These are phyloP conservation scores for Phlyctochytrium arcticum DNA, from an alignment of 192 early-diverging fungal species.

Conservation along the genomic window DNA sequence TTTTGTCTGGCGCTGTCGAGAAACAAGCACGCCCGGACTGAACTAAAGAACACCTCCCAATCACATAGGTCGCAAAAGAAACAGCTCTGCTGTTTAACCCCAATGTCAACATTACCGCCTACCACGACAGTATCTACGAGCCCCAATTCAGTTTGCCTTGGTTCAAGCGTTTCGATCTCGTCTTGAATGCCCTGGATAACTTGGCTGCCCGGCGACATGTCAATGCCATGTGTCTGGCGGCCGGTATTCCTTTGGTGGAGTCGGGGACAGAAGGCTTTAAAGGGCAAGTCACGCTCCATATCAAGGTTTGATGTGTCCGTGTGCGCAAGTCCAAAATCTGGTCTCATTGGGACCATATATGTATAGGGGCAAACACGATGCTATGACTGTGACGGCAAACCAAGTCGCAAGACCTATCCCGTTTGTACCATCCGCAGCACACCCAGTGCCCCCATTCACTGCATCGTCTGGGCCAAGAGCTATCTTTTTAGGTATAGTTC, in stretches of 20 bases:
- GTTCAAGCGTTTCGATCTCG: constrained; percentile 85
- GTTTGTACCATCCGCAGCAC: constrained; percentile 98
- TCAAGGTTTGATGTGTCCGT: constrained; percentile 42
- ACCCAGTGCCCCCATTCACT: constrained; percentile 91
- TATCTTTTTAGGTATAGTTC: constrained; percentile 88
- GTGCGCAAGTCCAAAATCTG: neutral
- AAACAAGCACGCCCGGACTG: no score
- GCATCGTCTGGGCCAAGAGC: constrained; percentile 98
- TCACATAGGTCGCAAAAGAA: constrained; percentile 67
- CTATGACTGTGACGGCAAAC: constrained; percentile 90
- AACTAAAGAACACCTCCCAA: no score
- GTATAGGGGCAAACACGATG: constrained; percentile 42
- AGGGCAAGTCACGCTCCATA: constrained; percentile 87
- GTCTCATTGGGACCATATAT: neutral
- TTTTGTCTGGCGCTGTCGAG: no score
- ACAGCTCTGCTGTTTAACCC: constrained; percentile 87
- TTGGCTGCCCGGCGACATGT: constrained; percentile 90
- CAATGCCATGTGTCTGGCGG: constrained; percentile 92
- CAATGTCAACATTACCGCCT: constrained; percentile 62
- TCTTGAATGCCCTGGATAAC: constrained; percentile 97
- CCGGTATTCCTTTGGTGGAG: constrained; percentile 88
- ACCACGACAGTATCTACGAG: constrained; percentile 88
- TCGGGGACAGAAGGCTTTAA: constrained; percentile 93
- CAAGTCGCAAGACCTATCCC: constrained; percentile 81
- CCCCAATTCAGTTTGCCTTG: constrained; percentile 77